A percentile compares a stretch with the other conserved stretches of the same genome.
phyloP scores from a whole-genome alignment of 305 asterid species.

The Solanum aculeatissimum region DNA sequence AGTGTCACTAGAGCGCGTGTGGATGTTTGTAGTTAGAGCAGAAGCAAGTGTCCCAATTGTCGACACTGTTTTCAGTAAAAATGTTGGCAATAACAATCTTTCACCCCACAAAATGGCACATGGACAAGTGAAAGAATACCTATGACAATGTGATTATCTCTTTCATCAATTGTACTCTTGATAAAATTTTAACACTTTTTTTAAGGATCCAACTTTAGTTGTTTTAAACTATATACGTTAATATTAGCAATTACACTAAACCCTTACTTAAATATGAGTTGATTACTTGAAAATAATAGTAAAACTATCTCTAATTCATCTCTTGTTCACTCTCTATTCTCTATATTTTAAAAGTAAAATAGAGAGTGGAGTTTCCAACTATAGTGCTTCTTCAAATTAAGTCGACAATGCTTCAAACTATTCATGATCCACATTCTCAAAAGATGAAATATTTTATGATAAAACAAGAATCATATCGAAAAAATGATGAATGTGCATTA shows the following conservation, averaged over 20 bases:
- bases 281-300: background rate
- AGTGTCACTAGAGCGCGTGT: background rate
- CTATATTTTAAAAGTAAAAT: too few relatives aligned
- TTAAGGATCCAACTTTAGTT: background rate
- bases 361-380: too few relatives aligned
- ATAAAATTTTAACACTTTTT: background rate
- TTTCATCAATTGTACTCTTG: background rate
- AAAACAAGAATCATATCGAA: too few relatives aligned
- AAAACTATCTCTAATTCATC: too few relatives aligned
- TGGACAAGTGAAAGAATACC: constrained; percentile 11
- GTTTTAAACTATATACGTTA: background rate
- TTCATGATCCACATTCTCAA: too few relatives aligned
- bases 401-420: too few relatives aligned
- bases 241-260: background rate
- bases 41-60: background rate
- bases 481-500: too few relatives aligned
- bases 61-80: background rate
- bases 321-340: too few relatives aligned
- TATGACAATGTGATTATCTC: background rate
- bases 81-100: constrained; percentile 1
- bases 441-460: too few relatives aligned
- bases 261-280: background rate
- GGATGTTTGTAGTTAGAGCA: background rate
- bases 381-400: too few relatives aligned
- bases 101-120: constrained; percentile 20